Percentiles rank a stretch among this genome's conserved stretches.
Evolutionary conservation across 2,329 filamentous ascomycete genomes (phyloP).

Genomic region (Diplodia seriata): DNA sequence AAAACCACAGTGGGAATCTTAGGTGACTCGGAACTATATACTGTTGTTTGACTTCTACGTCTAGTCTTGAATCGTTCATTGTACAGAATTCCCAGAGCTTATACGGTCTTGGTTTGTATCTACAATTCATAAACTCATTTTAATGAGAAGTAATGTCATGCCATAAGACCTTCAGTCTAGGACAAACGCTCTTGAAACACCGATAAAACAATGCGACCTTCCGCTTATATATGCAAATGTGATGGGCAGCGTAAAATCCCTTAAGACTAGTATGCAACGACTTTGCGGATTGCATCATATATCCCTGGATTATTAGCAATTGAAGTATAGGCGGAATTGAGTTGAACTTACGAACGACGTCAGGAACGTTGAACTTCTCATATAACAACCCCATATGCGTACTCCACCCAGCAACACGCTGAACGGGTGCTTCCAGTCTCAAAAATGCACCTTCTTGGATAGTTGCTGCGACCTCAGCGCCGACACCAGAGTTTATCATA

Average conservation of each 20-base stretch:
- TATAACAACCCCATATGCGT: conserved; percentile 81
- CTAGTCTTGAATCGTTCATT: background rate
- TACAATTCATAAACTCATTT: background rate
- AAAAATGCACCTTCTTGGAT: conserved; percentile 89
- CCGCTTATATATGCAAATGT: too few species aligned
- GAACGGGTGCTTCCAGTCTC: conserved; percentile 82
- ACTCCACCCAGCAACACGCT: conserved; percentile 87
- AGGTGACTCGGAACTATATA: background rate
- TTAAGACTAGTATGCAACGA: conserved; percentile 51
- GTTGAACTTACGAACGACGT: conserved; percentile 77
- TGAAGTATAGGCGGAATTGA: background rate
- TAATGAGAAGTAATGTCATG: background rate
- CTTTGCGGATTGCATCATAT: conserved; percentile 58
- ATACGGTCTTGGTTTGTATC: background rate
- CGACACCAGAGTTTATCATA: conserved; percentile 88
- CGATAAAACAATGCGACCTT: background rate
- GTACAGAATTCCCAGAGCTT: background rate
- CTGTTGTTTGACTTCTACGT: background rate
- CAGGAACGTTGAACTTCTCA: conserved; percentile 75
- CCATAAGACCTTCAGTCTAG: background rate
- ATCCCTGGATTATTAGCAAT: conserved; percentile 43
- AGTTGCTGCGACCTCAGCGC: conserved; percentile 85
- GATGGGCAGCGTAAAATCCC: background rate
- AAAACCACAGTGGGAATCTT: too few species aligned
- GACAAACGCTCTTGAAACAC: background rate